Base-by-base conservation (phyloP, 805 yeast genomes). In the Wickerhamiella kazuoi region DNA sequence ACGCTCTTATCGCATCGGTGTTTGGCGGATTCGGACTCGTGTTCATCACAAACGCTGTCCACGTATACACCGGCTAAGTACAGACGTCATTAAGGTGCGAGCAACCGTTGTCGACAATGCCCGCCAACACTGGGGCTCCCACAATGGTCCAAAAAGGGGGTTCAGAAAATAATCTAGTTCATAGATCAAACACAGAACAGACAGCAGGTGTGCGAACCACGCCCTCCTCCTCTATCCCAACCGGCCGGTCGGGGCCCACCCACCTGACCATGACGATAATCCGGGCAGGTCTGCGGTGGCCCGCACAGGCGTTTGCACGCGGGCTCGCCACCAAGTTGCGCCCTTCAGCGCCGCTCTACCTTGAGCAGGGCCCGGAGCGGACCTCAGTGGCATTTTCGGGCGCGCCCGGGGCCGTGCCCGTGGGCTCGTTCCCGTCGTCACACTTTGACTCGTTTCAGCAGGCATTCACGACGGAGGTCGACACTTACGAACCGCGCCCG, bases 31-130 rank as follows among this genome's bases (percentile, higher is more conserved):
- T 65, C 39, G 66, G 65, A 18, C 45, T 60, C 20, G 60, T 68
- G 16, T 63, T 63, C 41, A 42, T 64, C 21, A 55, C 65, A 17
- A 55, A 67, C 43, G 60, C 64, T 6, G 62, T 67, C 32, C 72
- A 68, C 26, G 72, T 68, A 2, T 68, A 68, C 46, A 61, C 65
- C 26, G 53, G 53, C 30, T 50, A 35, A 62, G 41, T n/a, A n/a
- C n/a, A n/a, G n/a, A n/a, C n/a, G n/a, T n/a, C n/a, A n/a, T n/a
- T n/a, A n/a, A n/a, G n/a, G n/a, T n/a, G n/a, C 44, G 33, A 20
- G 15, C 21, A 21, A 5, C 13, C 11, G 14, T 28, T 16, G 30
- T 18, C 24, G 19, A 19, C 13, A n/a, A 18, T 17, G 16, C 35
- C 9, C 18, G 50, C 15, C n/a, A 37, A 13, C 9, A 14, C 13